Base-by-base conservation (phyloP, 2,329 filamentous ascomycete genomes). In the Ophiostoma sp. region DNA sequence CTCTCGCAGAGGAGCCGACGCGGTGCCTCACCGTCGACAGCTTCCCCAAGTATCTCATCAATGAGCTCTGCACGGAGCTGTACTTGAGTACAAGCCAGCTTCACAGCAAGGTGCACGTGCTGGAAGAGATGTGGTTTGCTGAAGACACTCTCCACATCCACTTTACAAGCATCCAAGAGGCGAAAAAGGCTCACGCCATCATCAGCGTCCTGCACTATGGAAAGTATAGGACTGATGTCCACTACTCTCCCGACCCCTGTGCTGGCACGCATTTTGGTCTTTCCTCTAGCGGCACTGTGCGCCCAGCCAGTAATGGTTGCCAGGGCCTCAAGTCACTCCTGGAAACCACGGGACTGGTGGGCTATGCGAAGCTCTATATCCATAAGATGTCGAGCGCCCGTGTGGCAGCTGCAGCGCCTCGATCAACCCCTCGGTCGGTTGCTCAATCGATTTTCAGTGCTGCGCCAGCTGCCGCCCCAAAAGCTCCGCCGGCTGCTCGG, bases 111-210 rank as follows among this genome's bases (percentile, higher is more conserved):
- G 16, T 70, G 14, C 47, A 64, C 9, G 41, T 45, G 0, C 65
- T 72, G 1, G 71, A 72, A 27, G 71, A 72, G 45, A 65, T 72
- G 63, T 72, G 71, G 71, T 72, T 69, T 27, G 66, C 65, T 11
- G 68, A 55, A 11, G 40, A 68, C 11, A 58, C 38, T 0, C 38
- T 72, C 14, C 66, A 70, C 60, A 70, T 72, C 6, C 66, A 70
- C 16, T 72, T 69, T 41, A 70, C 67, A 1, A 72, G 68, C 65
- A 70, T 72, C n/a, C 47, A 58, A 0, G 70, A 70, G 38, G 69
- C 70, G 3, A 64, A 63, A 4, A 67, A 65, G 18, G 71, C 70
- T 3, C 58, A 68, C 41, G 49, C 49, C 5, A 64, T 66, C 8
- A 49, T 68, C 3, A 66, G 49, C 11, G 58, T 67, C 16, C 70